These are phyloP conservation scores for Gnomoniopsis sp. DNA, from an alignment of 2,329 filamentous ascomycete species.

Conservation along the genomic window DNA sequence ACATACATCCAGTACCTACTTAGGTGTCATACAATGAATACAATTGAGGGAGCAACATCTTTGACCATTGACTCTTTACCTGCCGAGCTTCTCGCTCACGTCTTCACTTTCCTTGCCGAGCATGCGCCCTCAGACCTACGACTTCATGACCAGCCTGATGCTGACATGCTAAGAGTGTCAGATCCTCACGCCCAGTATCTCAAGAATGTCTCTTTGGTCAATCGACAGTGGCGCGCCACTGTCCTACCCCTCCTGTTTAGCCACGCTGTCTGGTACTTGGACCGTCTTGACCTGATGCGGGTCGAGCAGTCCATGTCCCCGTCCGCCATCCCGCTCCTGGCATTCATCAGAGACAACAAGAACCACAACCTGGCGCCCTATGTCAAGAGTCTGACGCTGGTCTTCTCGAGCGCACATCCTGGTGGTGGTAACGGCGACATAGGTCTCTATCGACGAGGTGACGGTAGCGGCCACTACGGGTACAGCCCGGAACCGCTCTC, in stretches of 20 bases:
- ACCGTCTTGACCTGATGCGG: conserved; percentile 28
- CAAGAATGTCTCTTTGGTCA: conserved; percentile 55
- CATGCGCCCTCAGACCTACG: conserved; percentile 45
- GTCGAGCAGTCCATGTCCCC: conserved; percentile 19
- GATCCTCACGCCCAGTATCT: conserved; percentile 34
- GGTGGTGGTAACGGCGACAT: conserved; percentile 17
- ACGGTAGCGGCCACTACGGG: background rate
- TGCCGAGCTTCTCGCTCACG: conserved; percentile 57
- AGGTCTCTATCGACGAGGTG: background rate
- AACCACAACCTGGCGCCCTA: conserved; percentile 34
- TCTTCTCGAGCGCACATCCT: conserved; percentile 19
- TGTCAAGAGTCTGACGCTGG: conserved; percentile 39
- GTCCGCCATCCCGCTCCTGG: conserved; percentile 34
- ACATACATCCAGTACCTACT: background rate
- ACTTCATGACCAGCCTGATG: conserved; percentile 47
- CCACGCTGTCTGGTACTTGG: conserved; percentile 42
- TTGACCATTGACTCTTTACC: conserved; percentile 41
- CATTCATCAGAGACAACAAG: conserved; percentile 33
- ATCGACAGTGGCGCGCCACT: conserved; percentile 48
- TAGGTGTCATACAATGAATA: background rate
- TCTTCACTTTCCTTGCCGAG: conserved; percentile 52
- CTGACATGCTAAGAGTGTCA: conserved; percentile 29
- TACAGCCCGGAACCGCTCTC: conserved; percentile 2
- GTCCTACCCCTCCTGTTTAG: conserved; percentile 56
- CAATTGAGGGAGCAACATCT: background rate